phyloP scores from a whole-genome alignment of 208 protist genomes.

The Acanthamoeba royreba region DNA sequence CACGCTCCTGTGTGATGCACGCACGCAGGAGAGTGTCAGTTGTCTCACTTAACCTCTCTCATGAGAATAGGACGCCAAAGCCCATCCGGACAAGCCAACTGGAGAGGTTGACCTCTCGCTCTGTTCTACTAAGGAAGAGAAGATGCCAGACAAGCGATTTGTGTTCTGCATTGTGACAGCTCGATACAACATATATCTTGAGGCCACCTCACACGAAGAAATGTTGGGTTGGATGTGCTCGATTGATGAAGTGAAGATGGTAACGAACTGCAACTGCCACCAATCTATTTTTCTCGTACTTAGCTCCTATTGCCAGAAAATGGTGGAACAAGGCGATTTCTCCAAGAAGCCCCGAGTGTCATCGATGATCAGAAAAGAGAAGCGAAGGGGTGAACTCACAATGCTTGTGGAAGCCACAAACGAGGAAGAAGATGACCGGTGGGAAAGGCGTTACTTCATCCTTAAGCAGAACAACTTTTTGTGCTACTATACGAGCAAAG shows the following conservation, averaged over 20 bases:
- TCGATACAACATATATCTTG: not conserved
- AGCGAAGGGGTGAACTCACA: not conserved
- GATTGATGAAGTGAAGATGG: constrained; percentile 24
- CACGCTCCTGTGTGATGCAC: not conserved
- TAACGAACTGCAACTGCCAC: no score
- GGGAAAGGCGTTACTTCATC: not conserved
- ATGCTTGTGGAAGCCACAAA: not conserved
- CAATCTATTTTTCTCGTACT: no score
- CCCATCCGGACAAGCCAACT: not conserved
- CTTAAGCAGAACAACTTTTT: constrained; percentile 28
- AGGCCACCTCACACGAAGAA: not conserved
- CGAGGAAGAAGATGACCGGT: not conserved
- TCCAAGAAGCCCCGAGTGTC: not conserved
- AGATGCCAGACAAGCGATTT: not conserved
- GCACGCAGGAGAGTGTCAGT: not conserved
- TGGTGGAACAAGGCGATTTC: not conserved
- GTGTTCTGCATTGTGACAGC: constrained; percentile 18
- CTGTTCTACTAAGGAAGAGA: constrained; percentile 3
- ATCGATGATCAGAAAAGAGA: constrained; percentile 4
- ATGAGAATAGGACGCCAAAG: not conserved
- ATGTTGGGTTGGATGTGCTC: constrained; percentile 9
- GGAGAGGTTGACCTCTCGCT: not conserved
- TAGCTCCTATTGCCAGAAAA: no score
- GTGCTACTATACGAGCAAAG: not conserved
- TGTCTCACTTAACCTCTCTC: not conserved